These are phyloP conservation scores for Porogramme epimiltina DNA, from an alignment of 1,284 basidiomycete genomes.

Conservation along the genomic window DNA sequence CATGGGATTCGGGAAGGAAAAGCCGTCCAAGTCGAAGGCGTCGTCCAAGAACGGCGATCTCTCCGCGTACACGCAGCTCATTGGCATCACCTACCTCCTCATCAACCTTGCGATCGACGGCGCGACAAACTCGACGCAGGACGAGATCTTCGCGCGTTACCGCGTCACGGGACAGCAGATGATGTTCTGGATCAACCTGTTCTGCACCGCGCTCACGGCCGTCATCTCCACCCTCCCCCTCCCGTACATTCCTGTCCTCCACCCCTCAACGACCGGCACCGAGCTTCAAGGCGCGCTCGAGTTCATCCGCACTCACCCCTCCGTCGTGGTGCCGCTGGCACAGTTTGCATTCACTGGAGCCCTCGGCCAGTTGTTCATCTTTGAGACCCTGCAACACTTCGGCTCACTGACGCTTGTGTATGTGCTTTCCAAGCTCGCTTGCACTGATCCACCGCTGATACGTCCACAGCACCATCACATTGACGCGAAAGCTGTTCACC, in stretches of 20 bases:
- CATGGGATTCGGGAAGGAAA: constrained; percentile 83
- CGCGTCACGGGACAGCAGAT: constrained; percentile 93
- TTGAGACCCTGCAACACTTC: constrained; percentile 96
- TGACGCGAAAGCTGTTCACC: constrained; percentile 98
- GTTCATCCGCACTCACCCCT: constrained; percentile 83
- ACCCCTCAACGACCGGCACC: constrained; percentile 57
- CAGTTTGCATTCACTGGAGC: constrained; percentile 93
- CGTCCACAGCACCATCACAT: constrained; percentile 76
- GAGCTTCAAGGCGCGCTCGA: constrained; percentile 72
- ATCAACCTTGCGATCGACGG: constrained; percentile 93
- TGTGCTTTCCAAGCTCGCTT: constrained; percentile 31
- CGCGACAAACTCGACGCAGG: constrained; percentile 96
- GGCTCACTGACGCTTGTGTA: constrained; percentile 93
- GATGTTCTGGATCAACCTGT: constrained; percentile 98
- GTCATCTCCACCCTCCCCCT: constrained; percentile 70
- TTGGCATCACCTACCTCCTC: constrained; percentile 75
- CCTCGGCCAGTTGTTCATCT: constrained; percentile 96
- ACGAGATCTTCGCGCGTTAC: constrained; percentile 88
- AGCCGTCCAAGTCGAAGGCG: constrained; percentile 44
- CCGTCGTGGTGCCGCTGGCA: constrained; percentile 74
- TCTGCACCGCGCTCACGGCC: constrained; percentile 73
- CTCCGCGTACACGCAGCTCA: constrained; percentile 52
- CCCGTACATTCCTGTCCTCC: constrained; percentile 76
- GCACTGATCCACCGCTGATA: constrained; percentile 1
- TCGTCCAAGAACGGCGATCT: constrained; percentile 35